Conservation (phyloP, 805 yeast genomes). For the Diddensiella transvaalensis region DNA sequence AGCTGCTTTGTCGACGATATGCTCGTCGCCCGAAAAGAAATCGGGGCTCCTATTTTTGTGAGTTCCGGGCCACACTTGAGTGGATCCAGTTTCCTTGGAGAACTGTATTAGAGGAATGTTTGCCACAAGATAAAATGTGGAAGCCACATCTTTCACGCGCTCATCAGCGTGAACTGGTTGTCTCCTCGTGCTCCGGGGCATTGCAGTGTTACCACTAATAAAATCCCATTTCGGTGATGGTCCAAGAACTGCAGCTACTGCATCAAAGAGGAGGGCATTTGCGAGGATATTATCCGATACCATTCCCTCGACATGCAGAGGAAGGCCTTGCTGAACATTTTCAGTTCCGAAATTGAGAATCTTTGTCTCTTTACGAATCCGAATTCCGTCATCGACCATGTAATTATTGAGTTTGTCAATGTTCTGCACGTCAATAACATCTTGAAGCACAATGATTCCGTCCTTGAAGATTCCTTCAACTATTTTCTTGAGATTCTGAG, state of each 20-base stretch:
- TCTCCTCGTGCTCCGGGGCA: slow-evolving; percentile 9
- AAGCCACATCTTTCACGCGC: slow-evolving; percentile 2
- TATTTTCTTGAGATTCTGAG: slow-evolving; percentile 11
- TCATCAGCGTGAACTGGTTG: slow-evolving; percentile 22
- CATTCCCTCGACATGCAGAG: slow-evolving; percentile 11
- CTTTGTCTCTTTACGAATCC: not conserved
- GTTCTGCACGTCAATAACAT: slow-evolving; percentile 13
- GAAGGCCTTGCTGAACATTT: slow-evolving; percentile 21
- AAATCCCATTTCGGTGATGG: slow-evolving; percentile 16
- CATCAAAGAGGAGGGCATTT: slow-evolving; percentile 16
- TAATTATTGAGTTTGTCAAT: slow-evolving; percentile 14
- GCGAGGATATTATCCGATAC: slow-evolving; percentile 14
- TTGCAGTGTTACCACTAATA: slow-evolving; percentile 17
- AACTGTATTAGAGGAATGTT: slow-evolving; percentile 19
- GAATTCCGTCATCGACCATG: slow-evolving; percentile 15
- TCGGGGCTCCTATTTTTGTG: slow-evolving; percentile 11
- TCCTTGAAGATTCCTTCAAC: slow-evolving; percentile 15
- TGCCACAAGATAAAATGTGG: slow-evolving; percentile 15
- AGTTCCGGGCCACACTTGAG: slow-evolving; percentile 25
- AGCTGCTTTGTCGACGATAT: slow-evolving; percentile 6
- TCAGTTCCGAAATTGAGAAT: slow-evolving; percentile 17
- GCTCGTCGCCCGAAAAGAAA: slow-evolving; percentile 3
- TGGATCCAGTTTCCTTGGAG: slow-evolving; percentile 16
- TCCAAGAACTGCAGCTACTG: slow-evolving; percentile 14
- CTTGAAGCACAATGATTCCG: slow-evolving; percentile 17